Evolutionary conservation across 2,329 filamentous ascomycete species (phyloP), one percentile per base, ranked within the genome.

Genomic region (Dactylellina parvicollis): DNA sequence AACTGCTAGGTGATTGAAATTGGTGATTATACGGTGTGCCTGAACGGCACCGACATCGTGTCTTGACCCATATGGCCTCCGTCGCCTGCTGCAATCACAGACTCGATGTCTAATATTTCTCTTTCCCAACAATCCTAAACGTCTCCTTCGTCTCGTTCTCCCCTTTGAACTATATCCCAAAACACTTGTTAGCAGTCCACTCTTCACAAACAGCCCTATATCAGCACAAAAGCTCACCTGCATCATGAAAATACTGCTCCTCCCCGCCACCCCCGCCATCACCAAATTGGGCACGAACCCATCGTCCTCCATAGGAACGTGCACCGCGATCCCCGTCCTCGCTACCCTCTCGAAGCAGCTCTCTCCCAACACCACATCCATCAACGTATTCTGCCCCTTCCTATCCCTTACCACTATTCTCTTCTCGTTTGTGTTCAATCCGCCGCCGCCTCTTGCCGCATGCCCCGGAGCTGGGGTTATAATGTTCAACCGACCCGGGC

Each of bases 321-420:
- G 93, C 64, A 96, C 88, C 1, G 95, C 91, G 77, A 97, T 94
- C 49, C 93, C 93, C 32, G 91, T 90, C 76, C 90, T 87, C 3
- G 92, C 93, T 72, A 96, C 87, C 16, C 91, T 84, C 76, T 93
- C 90, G 81, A 96, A 96, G 78, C 91, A 93, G 65, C 88, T 90
- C 79, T 92, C 92, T 9, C 90, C 90, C 1, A 97, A 83, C 50
- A 92, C 92, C 0, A 91, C 92, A 80, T 98, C 94, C 0, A 97
- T 84, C 34, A 96, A 81, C 0, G 89, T 84, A 73, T 88, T 84
- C 20, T 87, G 86, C 75, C 83, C 80, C 32, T 86, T 84, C 18
- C 81, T 79, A n/a, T 83, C 81, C 78, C 86, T 87, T 80, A 97
- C 88, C 14, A 96, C 84, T 69, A 99, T 88, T 7, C 94, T 89